A percentile compares a stretch with the other conserved stretches of the same genome.
Evolutionary conservation across 805 yeast species (phyloP).

Genomic region (Candida tibetensis): DNA sequence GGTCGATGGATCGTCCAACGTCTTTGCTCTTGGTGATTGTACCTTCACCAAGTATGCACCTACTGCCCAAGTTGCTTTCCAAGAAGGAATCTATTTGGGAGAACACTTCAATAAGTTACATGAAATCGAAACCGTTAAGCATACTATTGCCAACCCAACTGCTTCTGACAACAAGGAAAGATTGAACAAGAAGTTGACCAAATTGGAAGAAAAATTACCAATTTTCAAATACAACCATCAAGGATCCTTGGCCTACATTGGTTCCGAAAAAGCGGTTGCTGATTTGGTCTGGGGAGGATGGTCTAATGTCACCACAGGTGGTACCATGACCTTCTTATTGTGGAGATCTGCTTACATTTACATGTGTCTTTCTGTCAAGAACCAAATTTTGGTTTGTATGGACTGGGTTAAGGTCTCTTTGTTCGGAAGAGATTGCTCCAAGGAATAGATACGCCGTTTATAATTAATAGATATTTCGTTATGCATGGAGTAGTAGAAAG

Average conservation of each 20-base stretch:
- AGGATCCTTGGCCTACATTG: constrained; percentile 94
- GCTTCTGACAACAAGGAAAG: constrained; percentile 44
- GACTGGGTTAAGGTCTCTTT: constrained; percentile 88
- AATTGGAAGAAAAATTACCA: constrained; percentile 41
- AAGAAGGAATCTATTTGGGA: constrained; percentile 84
- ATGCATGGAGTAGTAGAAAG: too few relatives aligned
- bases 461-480: too few relatives aligned
- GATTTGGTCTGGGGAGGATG: constrained; percentile 79
- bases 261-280: constrained; percentile 91
- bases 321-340: constrained; percentile 82
- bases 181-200: constrained; percentile 45
- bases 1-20: constrained; percentile 77
- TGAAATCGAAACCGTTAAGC: constrained; percentile 57
- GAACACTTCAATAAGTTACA: constrained; percentile 62
- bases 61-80: constrained; percentile 97
- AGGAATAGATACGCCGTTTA: too few relatives aligned
- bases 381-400: constrained; percentile 77
- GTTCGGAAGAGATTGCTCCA: constrained; percentile 92
- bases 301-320: constrained; percentile 78
- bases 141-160: constrained; percentile 34
- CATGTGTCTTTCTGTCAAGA: constrained; percentile 88
- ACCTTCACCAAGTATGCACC: constrained; percentile 90
- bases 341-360: constrained; percentile 94
- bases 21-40: constrained; percentile 93
- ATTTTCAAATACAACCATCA: constrained; percentile 82